Evolutionary conservation across 371 early-diverging fungal genomes (phyloP), one percentile per base, ranked within the genome.

Genomic region (Rhizopus delemar): DNA sequence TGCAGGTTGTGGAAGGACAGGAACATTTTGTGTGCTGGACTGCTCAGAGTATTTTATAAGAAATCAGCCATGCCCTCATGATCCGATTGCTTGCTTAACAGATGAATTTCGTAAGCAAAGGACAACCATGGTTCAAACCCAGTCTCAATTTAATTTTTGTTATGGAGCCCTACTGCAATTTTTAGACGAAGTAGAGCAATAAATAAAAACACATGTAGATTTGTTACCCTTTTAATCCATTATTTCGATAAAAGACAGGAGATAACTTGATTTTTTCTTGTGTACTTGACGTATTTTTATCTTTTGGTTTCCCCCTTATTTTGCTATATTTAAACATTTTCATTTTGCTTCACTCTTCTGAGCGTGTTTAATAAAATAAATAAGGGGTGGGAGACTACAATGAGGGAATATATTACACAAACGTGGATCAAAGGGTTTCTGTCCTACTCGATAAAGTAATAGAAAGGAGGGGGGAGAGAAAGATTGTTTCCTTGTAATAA

Each of bases 1-100:
- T 62, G 99, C 99, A 6, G 99, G 99, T 5, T 95, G 96, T 65
- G 99, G 99, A 4, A 81, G 99, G 35, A 97, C 99, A 0, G 99
- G 99, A 2, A 93, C 96, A 0, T 97, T 97, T 72, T 93, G 93
- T 66, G 71, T 74, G 5, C 45, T 77, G 29, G 73, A 74, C 56
- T 55, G 62, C 1, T 71, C 57, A 16, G 58, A 55, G 52, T 5
- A 31, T n/a, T 8, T 28, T 38, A n/a, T 29, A 57, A 48, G 43
- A 41, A 39, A 53, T 9, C 15, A 35, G 38, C 28, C 16, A 46
- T 13, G 15, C 35, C 5, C 70, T 13, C 50, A 74, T 11, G 95
- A 95, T 69, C 76, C 84, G 15, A 66, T 95, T 4, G 85, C 81
- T 46, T 69, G 75, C 46, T 56, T 89, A 8, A 84, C 92, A 34